Conservation (phyloP, 192 early-diverging fungal genomes). For the Coemansia sp. region DNA sequence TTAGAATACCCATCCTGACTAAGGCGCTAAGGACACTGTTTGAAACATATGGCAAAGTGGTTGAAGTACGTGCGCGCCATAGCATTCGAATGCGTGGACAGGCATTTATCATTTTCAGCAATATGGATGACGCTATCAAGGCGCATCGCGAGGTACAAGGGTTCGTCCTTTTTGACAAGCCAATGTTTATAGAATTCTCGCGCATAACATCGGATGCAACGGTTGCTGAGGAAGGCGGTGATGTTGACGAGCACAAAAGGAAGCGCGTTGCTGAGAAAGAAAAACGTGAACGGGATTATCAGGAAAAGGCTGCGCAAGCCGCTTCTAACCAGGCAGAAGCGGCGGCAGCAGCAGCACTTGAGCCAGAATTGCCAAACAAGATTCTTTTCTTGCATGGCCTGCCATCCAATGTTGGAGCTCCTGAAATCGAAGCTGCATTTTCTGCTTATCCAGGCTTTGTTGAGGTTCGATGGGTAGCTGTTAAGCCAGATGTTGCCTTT, state of each 20-base stretch:
- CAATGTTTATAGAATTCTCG: constrained; percentile 62
- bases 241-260: constrained; percentile 40
- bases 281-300: constrained; percentile 17
- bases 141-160: constrained; percentile 84
- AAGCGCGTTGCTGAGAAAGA: constrained; percentile 24
- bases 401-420: constrained; percentile 67
- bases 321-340: background rate
- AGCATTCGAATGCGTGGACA: constrained; percentile 90
- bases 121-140: constrained; percentile 67
- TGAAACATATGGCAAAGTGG: constrained; percentile 77
- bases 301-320: constrained; percentile 5
- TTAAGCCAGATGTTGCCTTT: constrained; percentile 92
- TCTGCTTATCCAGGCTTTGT: constrained; percentile 80
- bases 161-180: constrained; percentile 79
- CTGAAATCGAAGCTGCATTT: constrained; percentile 65
- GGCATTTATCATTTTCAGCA: constrained; percentile 86
- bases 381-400: constrained; percentile 94
- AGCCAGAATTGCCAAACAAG: constrained; percentile 83
- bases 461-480: constrained; percentile 92
- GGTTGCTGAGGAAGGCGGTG: constrained; percentile 63
- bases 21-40: constrained; percentile 78
- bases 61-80: constrained; percentile 77
- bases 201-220: constrained; percentile 35
- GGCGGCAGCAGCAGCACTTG: constrained; percentile 61
- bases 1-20: constrained; percentile 68